A percentile compares a stretch with the other conserved stretches of the same genome.
Conservation (phyloP, 2,329 filamentous ascomycete species). For the Tetracladium maxilliforme region DNA sequence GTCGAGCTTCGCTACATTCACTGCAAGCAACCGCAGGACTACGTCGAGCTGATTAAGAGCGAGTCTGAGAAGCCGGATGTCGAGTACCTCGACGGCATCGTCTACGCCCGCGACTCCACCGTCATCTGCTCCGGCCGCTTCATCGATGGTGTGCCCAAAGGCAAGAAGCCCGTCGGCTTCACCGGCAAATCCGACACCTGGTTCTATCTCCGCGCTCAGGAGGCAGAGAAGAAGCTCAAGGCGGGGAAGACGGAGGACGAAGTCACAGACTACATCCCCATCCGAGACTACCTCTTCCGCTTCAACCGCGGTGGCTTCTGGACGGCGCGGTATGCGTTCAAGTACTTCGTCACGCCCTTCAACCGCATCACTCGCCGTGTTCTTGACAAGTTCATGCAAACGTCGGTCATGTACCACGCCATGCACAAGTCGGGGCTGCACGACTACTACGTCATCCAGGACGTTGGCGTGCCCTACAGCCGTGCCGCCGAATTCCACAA, state of each 20-base stretch:
- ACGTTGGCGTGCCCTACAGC: conserved; percentile 36
- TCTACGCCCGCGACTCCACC: conserved; percentile 24
- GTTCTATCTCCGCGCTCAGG: conserved; percentile 31
- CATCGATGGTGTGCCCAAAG: conserved; percentile 13
- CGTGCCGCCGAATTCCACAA: conserved; percentile 29
- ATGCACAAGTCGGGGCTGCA: conserved; percentile 39
- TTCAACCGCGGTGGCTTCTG: conserved; percentile 60
- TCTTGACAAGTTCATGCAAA: conserved; percentile 48
- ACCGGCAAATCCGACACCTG: conserved; percentile 27
- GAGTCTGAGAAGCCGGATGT: conserved; percentile 2
- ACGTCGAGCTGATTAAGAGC: conserved; percentile 2
- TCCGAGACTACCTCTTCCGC: conserved; percentile 55
- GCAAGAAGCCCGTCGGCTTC: conserved; percentile 17
- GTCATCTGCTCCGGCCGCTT: conserved; percentile 34
- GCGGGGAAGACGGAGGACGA: conserved; percentile 23
- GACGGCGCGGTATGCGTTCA: conserved; percentile 46
- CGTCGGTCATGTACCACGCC: conserved; percentile 46
- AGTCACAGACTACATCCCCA: conserved; percentile 42
- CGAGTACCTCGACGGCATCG: conserved; percentile 45
- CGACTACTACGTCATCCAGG: conserved; percentile 39
- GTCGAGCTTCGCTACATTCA: conserved; percentile 36
- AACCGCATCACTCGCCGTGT: conserved; percentile 45
- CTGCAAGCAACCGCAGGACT: conserved; percentile 20
- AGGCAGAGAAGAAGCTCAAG: conserved; percentile 11
- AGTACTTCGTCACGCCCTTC: conserved; percentile 50